Evolutionary conservation across 352 stramenopile species (phyloP).

Genomic region (Pythium sp.): DNA sequence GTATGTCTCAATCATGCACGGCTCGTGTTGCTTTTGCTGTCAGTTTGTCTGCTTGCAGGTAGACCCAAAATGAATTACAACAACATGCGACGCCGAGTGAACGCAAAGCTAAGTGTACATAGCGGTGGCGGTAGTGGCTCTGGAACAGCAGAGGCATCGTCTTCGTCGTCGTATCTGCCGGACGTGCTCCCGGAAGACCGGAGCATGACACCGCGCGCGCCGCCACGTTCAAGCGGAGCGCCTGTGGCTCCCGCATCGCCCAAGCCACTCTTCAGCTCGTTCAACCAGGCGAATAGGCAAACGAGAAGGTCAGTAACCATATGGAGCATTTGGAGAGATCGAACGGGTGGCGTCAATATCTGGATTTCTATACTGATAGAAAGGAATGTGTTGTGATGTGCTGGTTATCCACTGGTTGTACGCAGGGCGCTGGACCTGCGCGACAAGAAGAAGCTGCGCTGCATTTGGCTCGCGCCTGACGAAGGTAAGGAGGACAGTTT

Average conservation of each 20-base stretch:
- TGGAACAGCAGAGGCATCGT: neutral
- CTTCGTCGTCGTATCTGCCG: neutral
- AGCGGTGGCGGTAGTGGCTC: too few species aligned
- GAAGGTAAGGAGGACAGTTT: constrained; percentile 34
- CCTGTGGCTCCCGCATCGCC: neutral
- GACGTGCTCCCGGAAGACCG: constrained; percentile 7
- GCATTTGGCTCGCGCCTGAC: constrained; percentile 65
- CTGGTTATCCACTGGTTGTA: neutral
- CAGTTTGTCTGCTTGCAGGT: neutral
- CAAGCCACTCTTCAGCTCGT: constrained; percentile 14
- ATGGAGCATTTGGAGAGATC: neutral
- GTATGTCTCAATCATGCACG: too few species aligned
- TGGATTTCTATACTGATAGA: too few species aligned
- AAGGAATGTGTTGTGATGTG: neutral
- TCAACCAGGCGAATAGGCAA: constrained; percentile 5
- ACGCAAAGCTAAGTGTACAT: neutral
- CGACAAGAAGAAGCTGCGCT: constrained; percentile 65
- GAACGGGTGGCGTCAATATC: neutral
- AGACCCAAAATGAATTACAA: neutral
- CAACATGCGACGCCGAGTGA: constrained; percentile 7
- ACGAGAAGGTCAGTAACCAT: neutral
- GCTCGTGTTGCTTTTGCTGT: neutral
- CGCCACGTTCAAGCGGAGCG: neutral
- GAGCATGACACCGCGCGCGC: constrained; percentile 6
- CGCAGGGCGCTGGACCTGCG: constrained; percentile 44